Evolutionary conservation across 169 alveolate species (phyloP).

Genomic region (Cystoisospora suis): DNA sequence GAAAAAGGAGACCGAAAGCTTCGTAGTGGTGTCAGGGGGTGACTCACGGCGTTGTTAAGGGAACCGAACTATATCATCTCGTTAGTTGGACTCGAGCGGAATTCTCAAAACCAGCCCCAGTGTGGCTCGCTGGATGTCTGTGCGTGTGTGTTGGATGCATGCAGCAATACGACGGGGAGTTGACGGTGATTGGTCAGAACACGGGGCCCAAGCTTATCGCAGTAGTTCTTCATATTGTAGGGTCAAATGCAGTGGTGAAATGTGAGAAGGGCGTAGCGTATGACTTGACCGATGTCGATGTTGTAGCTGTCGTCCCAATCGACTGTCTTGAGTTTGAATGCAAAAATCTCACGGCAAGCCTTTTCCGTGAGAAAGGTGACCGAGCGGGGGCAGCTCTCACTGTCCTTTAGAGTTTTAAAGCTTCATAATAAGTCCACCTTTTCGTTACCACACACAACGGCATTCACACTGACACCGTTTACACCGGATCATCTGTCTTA

Average conservation of each 20-base stretch:
- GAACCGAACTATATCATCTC: no score
- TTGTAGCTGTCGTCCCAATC: constrained; percentile 15
- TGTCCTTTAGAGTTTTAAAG: no score
- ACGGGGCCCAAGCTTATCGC: constrained; percentile 30
- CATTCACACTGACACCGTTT: no score
- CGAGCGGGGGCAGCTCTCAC: constrained; percentile 32
- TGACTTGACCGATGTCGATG: constrained; percentile 26
- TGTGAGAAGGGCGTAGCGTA: constrained; percentile 35
- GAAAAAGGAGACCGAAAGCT: no score
- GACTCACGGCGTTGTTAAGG: no score
- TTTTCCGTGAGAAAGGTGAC: constrained; percentile 40
- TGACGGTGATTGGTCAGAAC: constrained; percentile 8
- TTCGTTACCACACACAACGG: no score
- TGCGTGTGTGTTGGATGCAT: not conserved
- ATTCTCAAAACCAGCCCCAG: not conserved
- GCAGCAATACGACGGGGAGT: constrained; percentile 51
- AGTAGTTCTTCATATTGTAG: constrained; percentile 31
- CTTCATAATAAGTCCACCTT: no score
- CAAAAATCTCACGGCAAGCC: constrained; percentile 14
- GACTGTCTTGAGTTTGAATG: constrained; percentile 12
- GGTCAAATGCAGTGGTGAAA: constrained; percentile 26
- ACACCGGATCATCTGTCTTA: no score
- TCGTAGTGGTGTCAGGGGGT: no score
- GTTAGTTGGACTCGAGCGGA: no score
- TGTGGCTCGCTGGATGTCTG: not conserved